These are phyloP conservation scores for Psophocarpus tetragonolobus DNA, from an alignment of 306 rosid genomes.

Conservation along the genomic window DNA sequence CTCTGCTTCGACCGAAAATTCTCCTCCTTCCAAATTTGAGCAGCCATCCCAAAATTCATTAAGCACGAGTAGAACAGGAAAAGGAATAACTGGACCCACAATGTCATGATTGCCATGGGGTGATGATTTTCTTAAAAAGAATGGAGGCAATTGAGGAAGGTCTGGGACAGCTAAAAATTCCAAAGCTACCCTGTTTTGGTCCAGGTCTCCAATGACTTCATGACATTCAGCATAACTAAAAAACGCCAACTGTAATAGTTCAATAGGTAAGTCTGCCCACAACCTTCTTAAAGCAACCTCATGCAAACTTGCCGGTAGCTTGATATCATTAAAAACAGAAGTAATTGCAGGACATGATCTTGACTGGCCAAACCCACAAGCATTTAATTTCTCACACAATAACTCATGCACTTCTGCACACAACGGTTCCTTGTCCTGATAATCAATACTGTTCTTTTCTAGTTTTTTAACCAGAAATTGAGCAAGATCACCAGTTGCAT, in stretches of 20 bases:
- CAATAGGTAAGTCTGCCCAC: slow-evolving; percentile 69
- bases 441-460: slow-evolving; percentile 8
- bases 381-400: slow-evolving; percentile 63
- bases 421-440: slow-evolving; percentile 27
- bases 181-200: slow-evolving; percentile 39
- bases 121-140: slow-evolving; percentile 57
- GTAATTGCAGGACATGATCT: slow-evolving; percentile 52
- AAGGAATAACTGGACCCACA: slow-evolving; percentile 76
- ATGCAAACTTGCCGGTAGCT: slow-evolving; percentile 53
- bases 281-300: slow-evolving; percentile 56
- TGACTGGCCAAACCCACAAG: slow-evolving; percentile 51
- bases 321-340: slow-evolving; percentile 57
- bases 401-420: slow-evolving; percentile 48
- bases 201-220: slow-evolving; percentile 32
- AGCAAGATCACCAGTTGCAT: slow-evolving; percentile 52
- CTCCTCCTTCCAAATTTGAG: slow-evolving; percentile 36
- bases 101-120: slow-evolving; percentile 49
- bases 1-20: slow-evolving; percentile 53
- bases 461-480: slow-evolving; percentile 36
- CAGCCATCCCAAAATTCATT: slow-evolving; percentile 52
- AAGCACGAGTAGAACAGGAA: slow-evolving; percentile 56
- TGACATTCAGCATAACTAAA: slow-evolving; percentile 47
- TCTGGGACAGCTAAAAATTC: slow-evolving; percentile 57
- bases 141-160: slow-evolving; percentile 70
- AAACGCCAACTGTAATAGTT: slow-evolving; percentile 56